These are phyloP conservation scores for Dactylorhiza incarnata DNA, from an alignment of 106 monocot species.

Conservation along the genomic window DNA sequence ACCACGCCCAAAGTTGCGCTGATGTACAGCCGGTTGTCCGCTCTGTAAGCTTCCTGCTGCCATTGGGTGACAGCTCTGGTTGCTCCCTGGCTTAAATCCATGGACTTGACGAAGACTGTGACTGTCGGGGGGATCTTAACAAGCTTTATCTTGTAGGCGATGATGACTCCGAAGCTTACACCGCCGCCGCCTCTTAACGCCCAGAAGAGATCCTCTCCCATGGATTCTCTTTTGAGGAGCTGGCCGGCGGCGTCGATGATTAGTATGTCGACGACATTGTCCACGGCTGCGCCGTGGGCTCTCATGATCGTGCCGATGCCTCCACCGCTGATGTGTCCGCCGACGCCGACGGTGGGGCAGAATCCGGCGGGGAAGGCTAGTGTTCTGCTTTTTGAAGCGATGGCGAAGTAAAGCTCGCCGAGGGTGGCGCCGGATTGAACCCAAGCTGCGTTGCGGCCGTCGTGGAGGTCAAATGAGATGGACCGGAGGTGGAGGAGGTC, in stretches of 20 bases:
- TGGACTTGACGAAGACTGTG: conserved; percentile 19
- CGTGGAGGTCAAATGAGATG: conserved; percentile 14
- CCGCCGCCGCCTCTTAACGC: conserved; percentile 48
- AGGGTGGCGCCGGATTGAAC: conserved; percentile 38
- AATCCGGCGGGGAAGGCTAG: conserved; percentile 35
- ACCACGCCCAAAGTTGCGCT: conserved; percentile 1
- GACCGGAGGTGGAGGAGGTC: conserved; percentile 36
- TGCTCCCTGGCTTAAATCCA: conserved; percentile 5
- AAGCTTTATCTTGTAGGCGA: conserved; percentile 34
- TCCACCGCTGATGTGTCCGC: conserved; percentile 50
- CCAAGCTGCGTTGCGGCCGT: conserved; percentile 14
- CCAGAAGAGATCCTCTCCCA: conserved; percentile 70
- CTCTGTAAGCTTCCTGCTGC: conserved; percentile 29
- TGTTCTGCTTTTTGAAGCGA: conserved; percentile 14
- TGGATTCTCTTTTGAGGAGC: conserved; percentile 26
- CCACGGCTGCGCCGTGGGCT: conserved; percentile 30
- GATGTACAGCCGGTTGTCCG: conserved; percentile 24
- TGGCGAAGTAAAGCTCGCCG: conserved; percentile 39
- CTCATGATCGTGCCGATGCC: conserved; percentile 37
- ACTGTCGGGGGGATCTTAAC: conserved; percentile 28
- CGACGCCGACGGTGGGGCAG: conserved; percentile 44
- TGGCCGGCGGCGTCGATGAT: conserved; percentile 27
- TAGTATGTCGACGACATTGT: conserved; percentile 31
- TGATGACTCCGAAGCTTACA: conserved; percentile 40
- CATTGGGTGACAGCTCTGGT: conserved; percentile 27